A percentile compares a stretch with the other conserved stretches of the same genome.
These are phyloP conservation scores for Penicillium olsonii DNA, from an alignment of 2,329 filamentous ascomycete genomes.

Conservation along the genomic window DNA sequence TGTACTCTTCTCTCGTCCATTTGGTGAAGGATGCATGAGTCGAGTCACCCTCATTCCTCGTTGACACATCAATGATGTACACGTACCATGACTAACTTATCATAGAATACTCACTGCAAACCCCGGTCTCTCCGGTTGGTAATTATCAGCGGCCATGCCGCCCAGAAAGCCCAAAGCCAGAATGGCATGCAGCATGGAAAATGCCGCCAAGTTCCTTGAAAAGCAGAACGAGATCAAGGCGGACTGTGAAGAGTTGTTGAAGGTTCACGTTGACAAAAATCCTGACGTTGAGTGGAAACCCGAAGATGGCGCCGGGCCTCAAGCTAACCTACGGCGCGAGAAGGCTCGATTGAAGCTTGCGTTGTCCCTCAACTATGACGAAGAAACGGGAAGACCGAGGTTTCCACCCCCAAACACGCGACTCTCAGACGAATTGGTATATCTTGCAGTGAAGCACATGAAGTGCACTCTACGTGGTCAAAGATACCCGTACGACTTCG, in stretches of 20 bases:
- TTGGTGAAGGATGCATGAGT: no score
- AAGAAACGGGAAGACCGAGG: not conserved
- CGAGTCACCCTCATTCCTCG: no score
- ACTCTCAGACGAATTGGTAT: slow-evolving; percentile 22
- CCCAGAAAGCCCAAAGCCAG: not conserved
- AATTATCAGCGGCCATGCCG: not conserved
- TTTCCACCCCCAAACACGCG: slow-evolving; percentile 16
- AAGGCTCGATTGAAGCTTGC: slow-evolving; percentile 9
- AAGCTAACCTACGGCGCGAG: not conserved
- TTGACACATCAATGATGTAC: no score
- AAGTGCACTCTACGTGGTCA: not conserved
- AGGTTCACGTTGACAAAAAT: not conserved
- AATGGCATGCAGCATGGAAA: not conserved
- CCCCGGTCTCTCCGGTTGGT: no score
- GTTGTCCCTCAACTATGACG: not conserved
- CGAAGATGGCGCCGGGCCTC: not conserved
- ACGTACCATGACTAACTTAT: no score
- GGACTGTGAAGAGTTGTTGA: not conserved
- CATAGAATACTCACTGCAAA: no score
- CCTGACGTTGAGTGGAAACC: not conserved
- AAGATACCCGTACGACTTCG: slow-evolving; percentile 21
- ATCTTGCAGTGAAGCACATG: slow-evolving; percentile 17
- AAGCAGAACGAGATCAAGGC: not conserved
- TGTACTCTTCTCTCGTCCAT: no score
- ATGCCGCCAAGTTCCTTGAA: not conserved